These are phyloP conservation scores for Naganishia onofrii DNA, from an alignment of 768 basidiomycete genomes.

Conservation along the genomic window DNA sequence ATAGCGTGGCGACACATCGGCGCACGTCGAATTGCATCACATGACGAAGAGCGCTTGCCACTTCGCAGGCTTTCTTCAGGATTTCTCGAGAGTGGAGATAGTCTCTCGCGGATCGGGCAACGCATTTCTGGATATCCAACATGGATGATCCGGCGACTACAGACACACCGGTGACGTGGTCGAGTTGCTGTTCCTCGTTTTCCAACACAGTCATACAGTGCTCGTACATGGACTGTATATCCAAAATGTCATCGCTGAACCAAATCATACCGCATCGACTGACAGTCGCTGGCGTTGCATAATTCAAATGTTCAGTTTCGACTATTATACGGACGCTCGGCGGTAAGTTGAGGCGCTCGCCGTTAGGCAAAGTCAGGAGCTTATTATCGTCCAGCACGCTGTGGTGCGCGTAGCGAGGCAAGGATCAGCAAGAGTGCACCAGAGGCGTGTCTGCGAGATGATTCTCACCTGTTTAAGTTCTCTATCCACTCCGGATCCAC, in stretches of 20 bases:
- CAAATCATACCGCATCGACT: constrained; percentile 99
- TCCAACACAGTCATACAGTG: constrained; percentile 79
- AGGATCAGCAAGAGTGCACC: not conserved
- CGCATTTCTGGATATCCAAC: constrained; percentile 40
- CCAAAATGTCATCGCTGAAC: constrained; percentile 96
- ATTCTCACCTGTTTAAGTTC: constrained; percentile 86
- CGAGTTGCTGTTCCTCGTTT: constrained; percentile 73
- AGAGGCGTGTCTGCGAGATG: not conserved
- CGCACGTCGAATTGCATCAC: constrained; percentile 97
- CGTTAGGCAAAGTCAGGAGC: constrained; percentile 90
- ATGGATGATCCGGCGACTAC: constrained; percentile 23
- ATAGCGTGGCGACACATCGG: constrained; percentile 89
- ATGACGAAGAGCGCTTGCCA: constrained; percentile 82
- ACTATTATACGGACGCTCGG: constrained; percentile 99
- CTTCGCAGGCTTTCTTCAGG: constrained; percentile 71
- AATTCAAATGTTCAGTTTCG: constrained; percentile 95
- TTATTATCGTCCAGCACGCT: constrained; percentile 99
- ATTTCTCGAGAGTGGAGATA: constrained; percentile 77
- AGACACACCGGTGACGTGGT: constrained; percentile 57
- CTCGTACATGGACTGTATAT: constrained; percentile 83
- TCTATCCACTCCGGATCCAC: constrained; percentile 99
- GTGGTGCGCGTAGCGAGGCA: constrained; percentile 24
- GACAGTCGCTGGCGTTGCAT: constrained; percentile 95
- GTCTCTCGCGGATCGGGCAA: constrained; percentile 9
- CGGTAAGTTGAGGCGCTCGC: constrained; percentile 93